Evolutionary conservation across 352 stramenopile genomes (phyloP).

Genomic region (Phytophthora litchii): DNA sequence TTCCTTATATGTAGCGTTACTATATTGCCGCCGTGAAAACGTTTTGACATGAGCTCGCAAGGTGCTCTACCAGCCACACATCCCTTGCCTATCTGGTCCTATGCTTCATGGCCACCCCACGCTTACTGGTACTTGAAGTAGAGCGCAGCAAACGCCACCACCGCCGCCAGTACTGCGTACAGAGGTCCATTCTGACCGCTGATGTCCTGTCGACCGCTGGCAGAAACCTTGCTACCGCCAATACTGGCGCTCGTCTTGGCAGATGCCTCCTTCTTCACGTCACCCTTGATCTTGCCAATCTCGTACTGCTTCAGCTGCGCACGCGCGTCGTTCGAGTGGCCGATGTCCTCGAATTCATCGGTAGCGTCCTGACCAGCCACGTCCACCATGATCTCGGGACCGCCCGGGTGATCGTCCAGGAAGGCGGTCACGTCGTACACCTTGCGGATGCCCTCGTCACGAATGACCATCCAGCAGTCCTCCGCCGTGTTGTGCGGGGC

Average conservation of each 20-base stretch:
- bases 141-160: constrained; percentile 56
- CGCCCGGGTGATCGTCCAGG: constrained; percentile 98
- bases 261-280: constrained; percentile 52
- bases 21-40: constrained; percentile 28
- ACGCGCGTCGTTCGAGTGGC: constrained; percentile 96
- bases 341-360: constrained; percentile 97
- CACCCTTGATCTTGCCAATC: constrained; percentile 90
- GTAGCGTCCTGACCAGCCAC: constrained; percentile 93
- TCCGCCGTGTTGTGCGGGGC: constrained; percentile 78
- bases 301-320: constrained; percentile 93
- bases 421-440: constrained; percentile 99
- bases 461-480: constrained; percentile 90
- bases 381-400: constrained; percentile 97
- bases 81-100: constrained; percentile 5
- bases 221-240: constrained; percentile 24
- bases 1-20: constrained; percentile 43
- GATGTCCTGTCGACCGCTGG: constrained; percentile 62
- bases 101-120: not conserved
- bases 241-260: constrained; percentile 16
- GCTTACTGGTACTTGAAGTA: constrained; percentile 66
- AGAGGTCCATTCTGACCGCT: constrained; percentile 62
- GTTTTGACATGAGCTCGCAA: not conserved
- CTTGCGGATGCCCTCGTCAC: constrained; percentile 76
- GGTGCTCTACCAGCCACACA: constrained; percentile 21
- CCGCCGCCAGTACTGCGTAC: constrained; percentile 54